Base-by-base conservation (phyloP, 2,329 filamentous ascomycete genomes). In the Monosporascus ibericus region DNA sequence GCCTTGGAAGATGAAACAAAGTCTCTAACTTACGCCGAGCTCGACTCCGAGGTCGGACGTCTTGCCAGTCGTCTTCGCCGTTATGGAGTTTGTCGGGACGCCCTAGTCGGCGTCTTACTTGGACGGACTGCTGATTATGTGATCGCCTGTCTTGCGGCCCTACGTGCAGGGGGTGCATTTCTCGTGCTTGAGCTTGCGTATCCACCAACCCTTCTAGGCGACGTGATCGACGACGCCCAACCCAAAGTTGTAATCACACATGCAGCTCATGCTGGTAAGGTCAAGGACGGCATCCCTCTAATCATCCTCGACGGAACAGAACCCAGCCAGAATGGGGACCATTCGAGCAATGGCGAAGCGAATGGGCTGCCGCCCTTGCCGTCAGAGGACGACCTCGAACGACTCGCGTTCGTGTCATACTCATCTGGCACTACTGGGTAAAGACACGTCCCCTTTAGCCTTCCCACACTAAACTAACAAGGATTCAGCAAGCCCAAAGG, bases 161-260 rank as follows among this genome's bases (percentile, higher is more conserved):
- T 92, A 39, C 82, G 86, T 54, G 88, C 88, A 2, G 88, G 88
- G 49, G 88, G 88, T 50, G 88, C 88, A 2, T 92, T 91, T 64
- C 75, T 92, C 5, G 88, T 92, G 2, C 80, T 92, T 3, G 88
- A 92, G 70, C 75, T 90, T 48, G 88, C 88, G 3, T 92, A 92
- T 58, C 88, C 88, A 15, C 81, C 86, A 0, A 84, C 83, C 52
- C 74, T 92, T 48, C 73, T 92, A 55, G 80, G 86, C 49, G 87
- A 91, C 68, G 88, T 92, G 49, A 79, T 92, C 49, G 84, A 88
- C 30, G 88, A 92, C 73, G 86, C 87, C 11, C 79, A 77, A 27
- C 88, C 88, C 3, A 78, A 76, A 8, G 86, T 90, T 22, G 77
- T 92, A 3, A 75, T 92, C 59, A 91, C 88, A 0, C 80, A 84